Conservation (phyloP, 192 early-diverging fungal species). For the Backusella mclennaniae region DNA sequence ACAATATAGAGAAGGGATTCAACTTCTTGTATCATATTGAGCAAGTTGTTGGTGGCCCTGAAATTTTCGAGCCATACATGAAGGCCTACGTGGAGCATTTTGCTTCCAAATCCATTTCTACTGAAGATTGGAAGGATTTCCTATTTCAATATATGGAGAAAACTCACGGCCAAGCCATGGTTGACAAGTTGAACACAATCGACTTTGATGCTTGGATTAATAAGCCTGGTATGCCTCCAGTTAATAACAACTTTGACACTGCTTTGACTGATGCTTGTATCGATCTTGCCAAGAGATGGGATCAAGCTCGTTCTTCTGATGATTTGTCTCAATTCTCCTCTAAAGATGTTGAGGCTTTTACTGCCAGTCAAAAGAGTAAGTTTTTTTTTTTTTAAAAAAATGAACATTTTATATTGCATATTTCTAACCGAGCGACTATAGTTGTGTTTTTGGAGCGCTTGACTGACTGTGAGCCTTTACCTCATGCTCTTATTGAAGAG, state of each 20-base stretch:
- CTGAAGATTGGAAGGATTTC: constrained; percentile 83
- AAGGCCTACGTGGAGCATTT: constrained; percentile 80
- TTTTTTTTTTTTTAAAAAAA: neutral
- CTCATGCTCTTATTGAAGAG: constrained; percentile 55
- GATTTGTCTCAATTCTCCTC: constrained; percentile 56
- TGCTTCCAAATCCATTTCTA: constrained; percentile 85
- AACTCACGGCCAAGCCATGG: constrained; percentile 60
- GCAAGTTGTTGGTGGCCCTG: constrained; percentile 77
- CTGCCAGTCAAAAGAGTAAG: constrained; percentile 65
- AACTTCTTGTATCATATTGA: constrained; percentile 94
- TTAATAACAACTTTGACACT: constrained; percentile 81
- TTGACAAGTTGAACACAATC: constrained; percentile 70
- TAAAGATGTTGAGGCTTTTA: constrained; percentile 67
- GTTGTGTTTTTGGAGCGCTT: constrained; percentile 85
- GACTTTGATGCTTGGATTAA: constrained; percentile 93
- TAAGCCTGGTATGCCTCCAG: constrained; percentile 87
- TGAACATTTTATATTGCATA: neutral
- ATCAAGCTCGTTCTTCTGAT: constrained; percentile 50
- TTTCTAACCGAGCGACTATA: neutral
- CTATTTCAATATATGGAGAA: constrained; percentile 79
- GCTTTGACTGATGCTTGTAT: constrained; percentile 80
- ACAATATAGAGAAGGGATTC: constrained; percentile 88
- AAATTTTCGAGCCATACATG: constrained; percentile 85
- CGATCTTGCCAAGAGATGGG: constrained; percentile 78
- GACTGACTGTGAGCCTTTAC: constrained; percentile 57